Evolutionary conservation across 2,329 filamentous ascomycete genomes (phyloP).

Genomic region (Diaporthe vexans): DNA sequence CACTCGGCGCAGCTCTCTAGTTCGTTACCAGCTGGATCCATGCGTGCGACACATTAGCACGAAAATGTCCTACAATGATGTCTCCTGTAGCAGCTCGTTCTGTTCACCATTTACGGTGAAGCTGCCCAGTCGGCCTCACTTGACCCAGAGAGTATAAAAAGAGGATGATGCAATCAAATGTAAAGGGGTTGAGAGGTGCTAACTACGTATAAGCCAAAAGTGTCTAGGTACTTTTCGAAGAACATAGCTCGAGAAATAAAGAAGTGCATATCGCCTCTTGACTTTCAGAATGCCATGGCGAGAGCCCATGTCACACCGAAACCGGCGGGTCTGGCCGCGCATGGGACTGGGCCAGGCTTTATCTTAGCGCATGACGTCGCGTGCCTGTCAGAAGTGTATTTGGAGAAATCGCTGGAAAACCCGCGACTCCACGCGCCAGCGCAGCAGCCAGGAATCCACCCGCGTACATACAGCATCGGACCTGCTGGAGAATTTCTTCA

Average conservation of each 20-base stretch:
- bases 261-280: not conserved
- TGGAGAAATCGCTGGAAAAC: constrained; percentile 18
- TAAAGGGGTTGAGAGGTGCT: not conserved
- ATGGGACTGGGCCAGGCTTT: not conserved
- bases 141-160: too few species aligned
- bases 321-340: constrained; percentile 4
- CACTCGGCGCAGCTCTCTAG: not conserved
- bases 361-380: constrained; percentile 26
- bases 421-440: constrained; percentile 34
- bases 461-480: constrained; percentile 18
- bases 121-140: not conserved
- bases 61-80: not conserved
- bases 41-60: too few species aligned
- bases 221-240: too few species aligned
- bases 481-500: constrained; percentile 15
- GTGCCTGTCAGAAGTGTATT: constrained; percentile 2
- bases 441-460: constrained; percentile 24
- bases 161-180: not conserved
- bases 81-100: not conserved
- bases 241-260: not conserved
- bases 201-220: not conserved
- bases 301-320: not conserved
- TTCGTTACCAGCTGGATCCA: not conserved
- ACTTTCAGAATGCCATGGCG: not conserved
- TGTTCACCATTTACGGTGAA: not conserved